Conservation (phyloP, 257 asterid genomes). For the Fraxinus cuspidata region DNA sequence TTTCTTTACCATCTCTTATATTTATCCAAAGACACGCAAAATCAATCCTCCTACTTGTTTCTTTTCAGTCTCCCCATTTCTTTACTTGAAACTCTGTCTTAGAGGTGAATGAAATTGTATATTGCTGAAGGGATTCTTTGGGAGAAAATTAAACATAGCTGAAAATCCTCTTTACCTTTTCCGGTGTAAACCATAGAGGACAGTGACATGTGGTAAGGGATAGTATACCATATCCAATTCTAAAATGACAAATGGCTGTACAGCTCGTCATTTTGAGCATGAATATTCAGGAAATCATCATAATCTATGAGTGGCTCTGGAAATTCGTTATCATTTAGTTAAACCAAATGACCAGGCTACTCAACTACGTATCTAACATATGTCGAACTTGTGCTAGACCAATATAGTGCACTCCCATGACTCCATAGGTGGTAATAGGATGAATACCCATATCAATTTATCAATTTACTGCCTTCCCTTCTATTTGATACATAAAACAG, state of each 20-base stretch:
- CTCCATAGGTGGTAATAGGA: not conserved
- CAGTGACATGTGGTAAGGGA: not conserved
- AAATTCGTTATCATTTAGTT: not conserved
- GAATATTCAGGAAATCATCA: not conserved
- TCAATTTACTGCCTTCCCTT: not conserved
- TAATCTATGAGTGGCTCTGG: not conserved
- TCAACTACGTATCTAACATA: not conserved
- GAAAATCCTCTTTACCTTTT: not conserved
- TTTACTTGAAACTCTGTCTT: not conserved
- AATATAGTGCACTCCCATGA: not conserved
- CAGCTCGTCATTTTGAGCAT: not conserved
- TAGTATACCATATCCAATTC: too few species aligned
- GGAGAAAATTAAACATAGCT: not conserved
- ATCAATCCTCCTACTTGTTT: not conserved
- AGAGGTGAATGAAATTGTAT: not conserved
- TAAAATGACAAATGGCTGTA: not conserved
- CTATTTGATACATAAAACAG: not conserved
- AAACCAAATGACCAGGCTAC: not conserved
- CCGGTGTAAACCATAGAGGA: not conserved
- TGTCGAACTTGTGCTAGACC: not conserved
- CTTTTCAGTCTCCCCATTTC: not conserved
- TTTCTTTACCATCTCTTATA: not conserved
- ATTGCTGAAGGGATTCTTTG: not conserved
- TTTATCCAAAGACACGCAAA: not conserved
- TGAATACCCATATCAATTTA: not conserved